Evolutionary conservation across 257 asterid genomes (phyloP).

Genomic region (Fraxinus americana): DNA sequence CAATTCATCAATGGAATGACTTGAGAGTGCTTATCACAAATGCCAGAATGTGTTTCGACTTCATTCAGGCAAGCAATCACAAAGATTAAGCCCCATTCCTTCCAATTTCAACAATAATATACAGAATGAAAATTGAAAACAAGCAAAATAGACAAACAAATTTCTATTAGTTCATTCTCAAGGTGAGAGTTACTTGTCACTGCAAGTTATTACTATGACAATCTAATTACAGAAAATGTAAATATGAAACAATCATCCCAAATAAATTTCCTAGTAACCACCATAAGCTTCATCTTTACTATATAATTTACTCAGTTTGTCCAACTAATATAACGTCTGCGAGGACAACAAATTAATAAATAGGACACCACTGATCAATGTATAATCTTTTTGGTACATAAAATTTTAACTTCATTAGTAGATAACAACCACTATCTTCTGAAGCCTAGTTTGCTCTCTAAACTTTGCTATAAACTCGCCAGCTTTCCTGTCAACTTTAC

Average conservation of each 20-base stretch:
- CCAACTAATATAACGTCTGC: no score
- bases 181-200: no score
- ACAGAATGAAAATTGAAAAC: not conserved
- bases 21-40: not conserved
- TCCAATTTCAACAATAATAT: not conserved
- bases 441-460: slow-evolving; percentile 86
- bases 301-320: no score
- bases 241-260: no score
- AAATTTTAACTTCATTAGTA: slow-evolving; percentile 1
- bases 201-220: not conserved
- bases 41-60: not conserved
- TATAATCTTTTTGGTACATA: not conserved
- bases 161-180: no score
- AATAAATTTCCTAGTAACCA: no score
- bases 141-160: no score
- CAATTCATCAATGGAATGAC: not conserved
- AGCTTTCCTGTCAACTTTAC: slow-evolving; percentile 94
- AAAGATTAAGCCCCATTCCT: not conserved
- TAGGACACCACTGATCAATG: no score
- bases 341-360: no score
- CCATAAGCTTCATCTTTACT: no score
- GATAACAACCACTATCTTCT: slow-evolving; percentile 46
- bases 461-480: slow-evolving; percentile 94
- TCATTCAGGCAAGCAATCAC: not conserved
- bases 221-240: no score